phyloP scores from a whole-genome alignment of 2,329 filamentous ascomycete species.

The Fusarium sp. region DNA sequence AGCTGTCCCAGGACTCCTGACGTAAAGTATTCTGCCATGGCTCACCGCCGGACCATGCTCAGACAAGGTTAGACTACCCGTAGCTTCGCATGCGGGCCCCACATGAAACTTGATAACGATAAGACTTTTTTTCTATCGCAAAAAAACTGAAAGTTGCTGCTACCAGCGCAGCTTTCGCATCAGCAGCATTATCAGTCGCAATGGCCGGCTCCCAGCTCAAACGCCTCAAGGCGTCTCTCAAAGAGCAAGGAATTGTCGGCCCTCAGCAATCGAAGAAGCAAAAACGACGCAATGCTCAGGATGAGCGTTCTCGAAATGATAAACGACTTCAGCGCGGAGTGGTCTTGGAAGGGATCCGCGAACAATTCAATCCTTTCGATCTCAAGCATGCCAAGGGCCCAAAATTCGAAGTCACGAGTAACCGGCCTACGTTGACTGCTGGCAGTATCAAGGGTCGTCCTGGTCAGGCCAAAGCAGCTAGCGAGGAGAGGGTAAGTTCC shows the following conservation, averaged over 20 bases:
- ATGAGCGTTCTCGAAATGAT: constrained; percentile 71
- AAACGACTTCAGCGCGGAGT: constrained; percentile 80
- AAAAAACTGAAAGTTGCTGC: constrained; percentile 33
- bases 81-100: neutral
- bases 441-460: constrained; percentile 77
- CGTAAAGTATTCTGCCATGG: constrained; percentile 25
- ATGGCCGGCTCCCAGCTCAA: constrained; percentile 99
- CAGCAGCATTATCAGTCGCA: constrained; percentile 40
- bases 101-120: constrained; percentile 40
- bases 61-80: constrained; percentile 1
- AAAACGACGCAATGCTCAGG: constrained; percentile 77
- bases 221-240: constrained; percentile 88
- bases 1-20: constrained; percentile 17
- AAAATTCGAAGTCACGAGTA: constrained; percentile 86
- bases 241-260: constrained; percentile 88
- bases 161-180: constrained; percentile 16
- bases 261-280: constrained; percentile 97
- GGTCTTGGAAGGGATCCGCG: constrained; percentile 85
- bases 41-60: constrained; percentile 3
- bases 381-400: constrained; percentile 81
- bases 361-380: constrained; percentile 98
- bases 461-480: constrained; percentile 82
- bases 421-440: constrained; percentile 63
- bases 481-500: constrained; percentile 78
- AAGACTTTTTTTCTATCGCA: constrained; percentile 40